Conservation (phyloP, 2,329 filamentous ascomycete genomes). For the Fusarium sp. region DNA sequence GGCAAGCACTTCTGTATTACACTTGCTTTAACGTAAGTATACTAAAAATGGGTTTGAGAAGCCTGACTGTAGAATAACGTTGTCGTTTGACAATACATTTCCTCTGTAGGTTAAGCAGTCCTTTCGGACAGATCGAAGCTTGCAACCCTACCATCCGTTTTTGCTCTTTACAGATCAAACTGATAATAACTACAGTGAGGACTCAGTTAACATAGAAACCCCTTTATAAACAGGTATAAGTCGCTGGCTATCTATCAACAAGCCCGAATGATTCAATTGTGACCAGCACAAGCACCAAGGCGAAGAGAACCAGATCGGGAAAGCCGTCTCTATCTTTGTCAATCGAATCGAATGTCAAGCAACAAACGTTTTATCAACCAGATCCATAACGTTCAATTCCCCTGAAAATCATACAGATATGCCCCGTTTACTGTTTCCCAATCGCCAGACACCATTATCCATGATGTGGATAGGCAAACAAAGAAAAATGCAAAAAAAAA, state of each 20-base stretch:
- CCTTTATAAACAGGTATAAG: not conserved
- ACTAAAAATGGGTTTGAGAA: too few relatives aligned
- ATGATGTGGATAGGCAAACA: constrained; percentile 22
- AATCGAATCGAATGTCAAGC: constrained; percentile 12
- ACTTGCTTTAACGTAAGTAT: too few relatives aligned
- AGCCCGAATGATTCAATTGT: constrained; percentile 28
- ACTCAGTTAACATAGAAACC: not conserved
- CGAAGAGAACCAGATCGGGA: constrained; percentile 1
- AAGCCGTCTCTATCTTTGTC: constrained; percentile 12
- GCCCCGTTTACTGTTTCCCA: constrained; percentile 23
- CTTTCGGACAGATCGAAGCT: too few relatives aligned
- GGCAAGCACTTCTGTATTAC: too few relatives aligned
- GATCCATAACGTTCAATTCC: constrained; percentile 5
- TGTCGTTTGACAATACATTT: too few relatives aligned
- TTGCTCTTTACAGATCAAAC: not conserved
- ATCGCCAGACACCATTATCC: constrained; percentile 40
- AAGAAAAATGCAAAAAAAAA: constrained; percentile 10
- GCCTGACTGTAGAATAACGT: too few relatives aligned
- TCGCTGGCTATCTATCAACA: constrained; percentile 33
- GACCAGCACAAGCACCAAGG: constrained; percentile 36
- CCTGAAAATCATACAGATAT: constrained; percentile 25
- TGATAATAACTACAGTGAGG: not conserved
- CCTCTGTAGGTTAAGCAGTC: not conserved
- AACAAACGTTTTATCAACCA: constrained; percentile 12
- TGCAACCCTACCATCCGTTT: too few relatives aligned